Evolutionary conservation across 257 asterid species (phyloP).

Genomic region (Solanum phureja): DNA sequence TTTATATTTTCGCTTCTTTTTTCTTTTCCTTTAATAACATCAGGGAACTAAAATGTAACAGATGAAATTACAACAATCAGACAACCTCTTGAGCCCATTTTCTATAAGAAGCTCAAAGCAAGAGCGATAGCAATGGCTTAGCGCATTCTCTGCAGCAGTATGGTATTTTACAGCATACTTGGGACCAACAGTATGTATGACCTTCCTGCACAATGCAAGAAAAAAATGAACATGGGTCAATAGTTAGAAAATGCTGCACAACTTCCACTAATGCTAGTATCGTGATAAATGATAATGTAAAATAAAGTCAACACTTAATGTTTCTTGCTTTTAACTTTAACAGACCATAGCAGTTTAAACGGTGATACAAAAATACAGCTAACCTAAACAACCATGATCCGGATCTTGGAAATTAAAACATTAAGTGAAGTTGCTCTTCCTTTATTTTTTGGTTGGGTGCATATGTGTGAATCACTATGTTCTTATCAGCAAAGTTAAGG

Average conservation of each 20-base stretch:
- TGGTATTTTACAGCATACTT: conserved; percentile 96
- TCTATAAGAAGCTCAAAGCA: conserved; percentile 33
- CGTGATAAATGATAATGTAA: background rate
- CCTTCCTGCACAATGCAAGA: conserved; percentile 58
- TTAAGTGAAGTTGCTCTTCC: background rate
- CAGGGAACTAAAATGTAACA: background rate
- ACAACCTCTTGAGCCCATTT: conserved; percentile 59
- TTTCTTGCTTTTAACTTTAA: background rate
- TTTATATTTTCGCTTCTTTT: background rate
- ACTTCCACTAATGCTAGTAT: background rate
- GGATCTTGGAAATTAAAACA: background rate
- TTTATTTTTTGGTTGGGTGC: background rate
- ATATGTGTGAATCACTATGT: background rate
- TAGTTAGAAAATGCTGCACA: background rate
- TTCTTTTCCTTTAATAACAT: background rate
- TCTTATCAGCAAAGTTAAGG: background rate
- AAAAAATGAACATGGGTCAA: background rate
- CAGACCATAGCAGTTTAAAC: background rate
- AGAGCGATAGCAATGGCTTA: conserved; percentile 86
- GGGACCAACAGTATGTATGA: conserved; percentile 97
- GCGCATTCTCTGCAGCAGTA: conserved; percentile 96
- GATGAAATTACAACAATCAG: conserved; percentile 1
- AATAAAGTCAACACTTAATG: background rate
- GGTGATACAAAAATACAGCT: background rate
- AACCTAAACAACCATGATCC: background rate